Base-by-base conservation (phyloP, 495 filamentous ascomycete genomes). In the Penicillium parvum region DNA sequence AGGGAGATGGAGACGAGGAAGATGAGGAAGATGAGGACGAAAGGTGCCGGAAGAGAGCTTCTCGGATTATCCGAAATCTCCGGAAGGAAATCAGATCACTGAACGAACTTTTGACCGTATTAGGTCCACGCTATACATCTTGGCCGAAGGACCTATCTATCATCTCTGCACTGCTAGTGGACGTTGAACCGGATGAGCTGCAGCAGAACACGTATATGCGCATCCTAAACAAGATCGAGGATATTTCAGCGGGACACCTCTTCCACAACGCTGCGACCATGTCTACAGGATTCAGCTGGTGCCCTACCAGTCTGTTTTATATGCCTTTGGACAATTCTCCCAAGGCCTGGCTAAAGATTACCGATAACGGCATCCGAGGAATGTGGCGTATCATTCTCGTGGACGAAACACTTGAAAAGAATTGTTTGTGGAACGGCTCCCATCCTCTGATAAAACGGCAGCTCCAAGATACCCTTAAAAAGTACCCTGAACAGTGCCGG, bases 111-210 rank as follows among this genome's bases (percentile, higher is more conserved):
- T 27, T 57, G 20, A 42, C 40, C 19, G 33, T 43, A 5, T 26
- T 60, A 1, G 26, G 45, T 7, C 27, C 57, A 14, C 45, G 57
- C n/a, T 44, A 44, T 37, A 60, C 53, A 6, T 60, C 57, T 25
- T 57, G 50, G 47, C 54, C 38, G 10, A 37, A 40, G 15, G 54
- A 58, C 32, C 40, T 40, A 20, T 40, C 46, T 10, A 46, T 47
- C n/a, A 61, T 61, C 27, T 48, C 57, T 15, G 54, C 44, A 15
- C 51, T 58, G 15, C 22, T 61, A 27, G 43, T 48, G 9, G 55
- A 38, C 15, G 25, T 51, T 21, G 17, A 25, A 35, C 25, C 26
- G 12, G 21, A 36, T 2, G 26, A 27, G 16, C 18, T 10, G 32
- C 49, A 47, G 27, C 50, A 53, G 33, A 7, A 40, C 7, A 49